Conservation (phyloP, 176 grass and related monocot genomes). For the Zea mays region DNA sequence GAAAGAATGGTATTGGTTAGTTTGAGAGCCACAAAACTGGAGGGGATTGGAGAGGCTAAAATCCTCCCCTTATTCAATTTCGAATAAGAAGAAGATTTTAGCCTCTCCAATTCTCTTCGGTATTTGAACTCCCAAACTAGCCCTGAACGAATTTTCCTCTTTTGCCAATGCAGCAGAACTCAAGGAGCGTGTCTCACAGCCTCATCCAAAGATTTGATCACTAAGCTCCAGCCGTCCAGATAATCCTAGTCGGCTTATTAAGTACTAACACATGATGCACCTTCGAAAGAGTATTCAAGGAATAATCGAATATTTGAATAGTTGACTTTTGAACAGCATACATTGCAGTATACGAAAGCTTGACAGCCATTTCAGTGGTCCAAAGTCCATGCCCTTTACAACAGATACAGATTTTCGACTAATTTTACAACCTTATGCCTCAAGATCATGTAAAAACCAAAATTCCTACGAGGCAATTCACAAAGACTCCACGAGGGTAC, state of each 20-base stretch:
- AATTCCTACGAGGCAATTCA: constrained; percentile 32
- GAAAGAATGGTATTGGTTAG: too few relatives aligned
- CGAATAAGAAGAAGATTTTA: too few relatives aligned
- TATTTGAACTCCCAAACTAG: too few relatives aligned
- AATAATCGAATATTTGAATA: neutral
- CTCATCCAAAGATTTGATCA: too few relatives aligned
- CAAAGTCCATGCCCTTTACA: constrained; percentile 44
- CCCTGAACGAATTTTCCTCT: too few relatives aligned
- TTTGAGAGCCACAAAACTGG: too few relatives aligned
- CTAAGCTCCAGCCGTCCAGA: neutral
- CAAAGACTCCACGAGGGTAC: neutral
- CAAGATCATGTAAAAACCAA: constrained; percentile 28
- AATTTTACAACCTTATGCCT: constrained; percentile 47
- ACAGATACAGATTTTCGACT: constrained; percentile 38
- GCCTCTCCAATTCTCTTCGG: too few relatives aligned
- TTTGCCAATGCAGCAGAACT: too few relatives aligned
- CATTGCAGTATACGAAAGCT: constrained; percentile 12
- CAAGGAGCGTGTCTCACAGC: too few relatives aligned
- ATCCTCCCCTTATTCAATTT: too few relatives aligned
- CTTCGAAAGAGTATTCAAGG: neutral
- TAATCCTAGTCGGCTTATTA: too few relatives aligned
- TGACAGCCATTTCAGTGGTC: constrained; percentile 27
- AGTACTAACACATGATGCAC: neutral
- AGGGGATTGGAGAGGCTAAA: too few relatives aligned
- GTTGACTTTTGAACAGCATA: neutral